Base-by-base conservation (phyloP, 1,284 basidiomycete genomes). In the Mycosarcoma mackinlayi region DNA sequence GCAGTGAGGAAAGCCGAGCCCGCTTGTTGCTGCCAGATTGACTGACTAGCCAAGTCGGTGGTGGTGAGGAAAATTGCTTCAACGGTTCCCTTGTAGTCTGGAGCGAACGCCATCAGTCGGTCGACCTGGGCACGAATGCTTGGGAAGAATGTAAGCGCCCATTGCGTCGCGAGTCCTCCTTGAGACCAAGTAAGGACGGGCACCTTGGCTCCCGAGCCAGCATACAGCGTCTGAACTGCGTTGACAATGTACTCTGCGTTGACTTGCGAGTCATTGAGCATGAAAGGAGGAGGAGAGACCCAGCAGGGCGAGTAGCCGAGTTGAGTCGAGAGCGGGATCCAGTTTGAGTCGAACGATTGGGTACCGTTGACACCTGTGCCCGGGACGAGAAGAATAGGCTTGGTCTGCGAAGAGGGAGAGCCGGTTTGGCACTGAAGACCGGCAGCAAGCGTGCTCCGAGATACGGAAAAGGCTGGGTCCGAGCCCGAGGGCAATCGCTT, bases 161-260 rank as follows among this genome's bases (percentile, higher is more conserved):
- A 62, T 37, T 72, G 63, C 4, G 48, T 44, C 0, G 40, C 58
- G 27, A 72, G 27, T 0, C 63, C 59, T 7, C 69, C 69, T 24
- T 72, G 69, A 10, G 51, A 55, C 69, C 69, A 72, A 1, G 63
- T 66, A 13, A 66, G 41, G n/a, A 72, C 45, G 6, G 69, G 63
- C 1, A 72, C 44, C n/a, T 42, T 44, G 5, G 25, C 40, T 14
- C 63, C 59, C 0, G 31, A 40, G 1, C 47, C 63, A 3, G 50
- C 23, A 13, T 48, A 53, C 25, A 72, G 59, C 5, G 25, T 49
- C 18, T 33, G 21, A 16, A 72, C 40, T 2, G 69, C 69, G n/a
- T 72, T 55, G 39, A 67, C 69, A 14, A 72, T 46, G 55, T 72
- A 72, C 33, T 72, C 69, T 28, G 56, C 63, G 23, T 63, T 72